These are phyloP conservation scores for Pleurozium schreberi DNA, from an alignment of 225 moss, liverwort and hornwort species.

Conservation along the genomic window DNA sequence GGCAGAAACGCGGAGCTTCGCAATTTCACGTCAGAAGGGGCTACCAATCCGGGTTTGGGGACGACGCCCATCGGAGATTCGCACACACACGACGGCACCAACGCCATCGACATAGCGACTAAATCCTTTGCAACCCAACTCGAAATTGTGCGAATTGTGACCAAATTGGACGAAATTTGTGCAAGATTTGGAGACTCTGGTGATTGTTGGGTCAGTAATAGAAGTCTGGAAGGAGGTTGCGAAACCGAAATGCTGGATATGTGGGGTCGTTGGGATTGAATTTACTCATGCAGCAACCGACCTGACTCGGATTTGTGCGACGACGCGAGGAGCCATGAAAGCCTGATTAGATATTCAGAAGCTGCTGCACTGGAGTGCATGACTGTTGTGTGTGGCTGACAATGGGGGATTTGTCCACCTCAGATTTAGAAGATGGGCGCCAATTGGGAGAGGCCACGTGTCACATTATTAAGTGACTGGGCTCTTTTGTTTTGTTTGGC, in stretches of 20 bases:
- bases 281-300: background rate
- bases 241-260: too few relatives aligned
- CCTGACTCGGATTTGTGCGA: background rate
- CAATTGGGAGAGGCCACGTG: background rate
- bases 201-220: background rate
- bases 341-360: background rate
- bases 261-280: background rate
- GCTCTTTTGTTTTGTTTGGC: background rate
- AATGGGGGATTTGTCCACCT: background rate
- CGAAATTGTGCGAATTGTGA: background rate
- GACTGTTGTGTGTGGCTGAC: conserved; percentile 9
- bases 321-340: background rate
- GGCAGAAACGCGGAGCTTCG: conserved; percentile 1
- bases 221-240: background rate
- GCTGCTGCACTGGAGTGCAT: background rate
- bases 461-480: background rate
- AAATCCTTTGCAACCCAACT: background rate
- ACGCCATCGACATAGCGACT: background rate
- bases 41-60: background rate
- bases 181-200: too few relatives aligned
- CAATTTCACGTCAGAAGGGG: background rate
- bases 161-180: background rate
- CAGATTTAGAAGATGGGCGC: background rate
- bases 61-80: background rate
- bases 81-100: conserved; percentile 5